A percentile compares a stretch with the other conserved stretches of the same genome.
Evolutionary conservation across 805 yeast genomes (phyloP).

Genomic region (Myxozyma udenii): DNA sequence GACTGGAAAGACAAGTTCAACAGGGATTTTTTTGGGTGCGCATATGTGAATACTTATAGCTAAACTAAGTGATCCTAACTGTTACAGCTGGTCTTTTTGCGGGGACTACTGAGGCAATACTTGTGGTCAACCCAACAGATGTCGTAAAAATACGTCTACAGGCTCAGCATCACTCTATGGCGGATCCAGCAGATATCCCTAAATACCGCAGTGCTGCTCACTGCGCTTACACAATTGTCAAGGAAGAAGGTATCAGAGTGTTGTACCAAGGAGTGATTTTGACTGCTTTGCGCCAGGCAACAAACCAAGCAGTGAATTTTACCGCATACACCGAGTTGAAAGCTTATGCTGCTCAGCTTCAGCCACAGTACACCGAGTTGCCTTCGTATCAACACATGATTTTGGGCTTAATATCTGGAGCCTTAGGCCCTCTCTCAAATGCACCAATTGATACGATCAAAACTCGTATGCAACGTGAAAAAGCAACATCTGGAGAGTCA

Average conservation of each 20-base stretch:
- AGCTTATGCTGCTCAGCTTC: conserved; percentile 57
- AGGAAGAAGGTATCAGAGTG: conserved; percentile 87
- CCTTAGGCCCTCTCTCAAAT: conserved; percentile 94
- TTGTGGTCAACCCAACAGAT: conserved; percentile 95
- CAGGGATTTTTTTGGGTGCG: conserved; percentile 57
- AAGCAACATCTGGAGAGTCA: conserved; percentile 57
- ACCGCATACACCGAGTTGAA: conserved; percentile 88
- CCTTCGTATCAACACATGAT: conserved; percentile 94
- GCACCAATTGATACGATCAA: conserved; percentile 97
- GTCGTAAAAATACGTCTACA: conserved; percentile 94
- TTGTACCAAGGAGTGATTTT: conserved; percentile 91
- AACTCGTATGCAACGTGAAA: conserved; percentile 91
- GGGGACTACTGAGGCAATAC: conserved; percentile 92
- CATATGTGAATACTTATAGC: background rate
- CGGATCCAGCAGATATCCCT: conserved; percentile 75
- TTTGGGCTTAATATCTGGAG: conserved; percentile 91
- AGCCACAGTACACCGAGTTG: conserved; percentile 55
- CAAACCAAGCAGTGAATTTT: conserved; percentile 97
- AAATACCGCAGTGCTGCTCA: conserved; percentile 92
- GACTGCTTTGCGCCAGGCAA: conserved; percentile 96
- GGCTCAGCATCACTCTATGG: conserved; percentile 88
- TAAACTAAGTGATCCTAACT: too few species aligned
- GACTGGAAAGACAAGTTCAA: conserved; percentile 53
- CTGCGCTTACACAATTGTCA: conserved; percentile 75
- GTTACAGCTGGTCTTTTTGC: conserved; percentile 86